Base-by-base conservation (phyloP, 139 green algal species). In the Asterochloris sp. region DNA sequence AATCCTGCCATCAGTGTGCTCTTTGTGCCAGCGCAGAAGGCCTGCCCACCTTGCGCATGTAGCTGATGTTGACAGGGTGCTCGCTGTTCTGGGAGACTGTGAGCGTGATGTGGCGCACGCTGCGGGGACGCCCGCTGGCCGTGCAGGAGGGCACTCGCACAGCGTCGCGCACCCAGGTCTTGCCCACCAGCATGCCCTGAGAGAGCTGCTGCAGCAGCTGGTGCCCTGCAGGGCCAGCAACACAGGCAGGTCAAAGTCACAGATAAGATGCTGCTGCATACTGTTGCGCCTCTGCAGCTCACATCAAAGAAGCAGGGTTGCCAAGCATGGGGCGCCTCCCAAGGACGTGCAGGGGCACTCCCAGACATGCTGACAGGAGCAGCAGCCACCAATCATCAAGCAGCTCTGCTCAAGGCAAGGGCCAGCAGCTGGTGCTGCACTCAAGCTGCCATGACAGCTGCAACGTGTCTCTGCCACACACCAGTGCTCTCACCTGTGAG, bases 81-180 rank as follows among this genome's bases (percentile, higher is more conserved):
- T 54, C 38, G 13, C 21, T 28, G 68, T 80, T 47, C 15, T n/a
- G 60, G 24, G 67, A 61, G n/a, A 80, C 24, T 16, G 54, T 61
- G 76, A 61, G 68, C 60, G 47, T 80, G 76, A 80, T 80, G 60
- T 80, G 67, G 76, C 76, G 76, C n/a, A 80, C 76, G 69, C 60
- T 69, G 54, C 76, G 76, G 76, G 76, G 76, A 23, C 74, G 47
- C 76, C 68, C 60, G 13, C 60, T 80, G 76, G 60, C 67, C 13
- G 76, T 69, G 21, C 60, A 62, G 54, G 76, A 80, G 21, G 76
- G 76, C 47, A 80, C 19, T 13, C 76, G 67, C 24, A 69, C 76
- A 69, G 24, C 13, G 12, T 62, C 76, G 24, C 76, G 67, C 76
- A 80, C 60, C 76, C 76, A 80, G 76, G 60, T 80, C 47, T 80